These are phyloP conservation scores for Sporisorium exsertum DNA, from an alignment of 1,284 basidiomycete species.

Conservation along the genomic window DNA sequence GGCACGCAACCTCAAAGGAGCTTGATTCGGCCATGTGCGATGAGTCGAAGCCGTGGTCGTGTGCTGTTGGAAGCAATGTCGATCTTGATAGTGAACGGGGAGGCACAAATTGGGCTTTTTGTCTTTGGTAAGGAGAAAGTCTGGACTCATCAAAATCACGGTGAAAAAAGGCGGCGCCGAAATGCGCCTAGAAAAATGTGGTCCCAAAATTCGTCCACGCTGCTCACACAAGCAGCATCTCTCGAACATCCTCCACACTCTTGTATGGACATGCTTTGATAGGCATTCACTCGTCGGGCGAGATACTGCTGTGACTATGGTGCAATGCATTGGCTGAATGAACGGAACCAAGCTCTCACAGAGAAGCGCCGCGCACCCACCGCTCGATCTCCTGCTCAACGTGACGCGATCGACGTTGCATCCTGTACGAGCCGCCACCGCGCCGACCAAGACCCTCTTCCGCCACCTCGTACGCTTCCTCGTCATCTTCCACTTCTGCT, in stretches of 20 bases:
- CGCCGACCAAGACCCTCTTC: neutral
- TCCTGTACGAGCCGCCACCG: slow-evolving; percentile 7
- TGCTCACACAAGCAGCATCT: neutral
- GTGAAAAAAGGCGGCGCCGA: no score
- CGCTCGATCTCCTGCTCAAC: slow-evolving; percentile 46
- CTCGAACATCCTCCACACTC: no score
- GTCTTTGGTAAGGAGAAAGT: no score
- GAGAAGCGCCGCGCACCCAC: slow-evolving; percentile 35
- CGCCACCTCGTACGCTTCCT: slow-evolving; percentile 4
- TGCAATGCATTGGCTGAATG: neutral
- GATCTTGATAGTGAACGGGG: no score
- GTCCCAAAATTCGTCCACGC: neutral
- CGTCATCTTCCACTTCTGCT: slow-evolving; percentile 14
- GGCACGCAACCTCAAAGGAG: no score
- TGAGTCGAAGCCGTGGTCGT: no score
- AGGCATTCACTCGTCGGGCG: neutral
- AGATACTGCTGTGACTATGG: neutral
- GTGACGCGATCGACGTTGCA: slow-evolving; percentile 41
- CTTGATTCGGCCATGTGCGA: no score
- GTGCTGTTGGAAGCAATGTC: no score
- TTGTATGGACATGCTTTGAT: no score
- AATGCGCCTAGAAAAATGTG: no score
- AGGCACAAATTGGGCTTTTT: no score
- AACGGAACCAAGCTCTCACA: neutral
- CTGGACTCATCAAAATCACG: no score